Evolutionary conservation across 2,329 filamentous ascomycete genomes (phyloP).

Genomic region (Cladosporium sp.): DNA sequence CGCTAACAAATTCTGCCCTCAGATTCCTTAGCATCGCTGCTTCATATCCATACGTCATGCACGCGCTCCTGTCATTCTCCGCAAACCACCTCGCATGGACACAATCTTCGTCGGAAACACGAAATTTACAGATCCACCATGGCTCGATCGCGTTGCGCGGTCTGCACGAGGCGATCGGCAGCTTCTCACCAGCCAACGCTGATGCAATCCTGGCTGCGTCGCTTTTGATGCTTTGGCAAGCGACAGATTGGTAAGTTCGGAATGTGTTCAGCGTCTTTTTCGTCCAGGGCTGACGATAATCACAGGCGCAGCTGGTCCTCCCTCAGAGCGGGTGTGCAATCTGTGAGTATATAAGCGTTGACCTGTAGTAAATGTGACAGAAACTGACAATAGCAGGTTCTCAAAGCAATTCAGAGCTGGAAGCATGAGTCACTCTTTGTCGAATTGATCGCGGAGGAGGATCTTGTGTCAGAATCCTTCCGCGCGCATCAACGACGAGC

Average conservation of each 20-base stretch:
- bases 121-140: conserved; percentile 85
- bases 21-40: conserved; percentile 81
- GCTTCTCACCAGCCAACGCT: conserved; percentile 79
- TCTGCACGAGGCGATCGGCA: conserved; percentile 78
- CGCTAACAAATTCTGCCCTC: conserved; percentile 29
- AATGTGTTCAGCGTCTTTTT: not conserved
- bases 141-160: conserved; percentile 81
- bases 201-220: conserved; percentile 91
- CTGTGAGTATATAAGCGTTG: conserved; percentile 54
- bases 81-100: conserved; percentile 90
- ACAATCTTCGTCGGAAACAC: conserved; percentile 77
- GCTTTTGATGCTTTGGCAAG: conserved; percentile 90
- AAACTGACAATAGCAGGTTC: conserved; percentile 54
- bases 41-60: conserved; percentile 85
- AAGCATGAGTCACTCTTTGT: conserved; percentile 83
- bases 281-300: conserved; percentile 14
- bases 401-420: conserved; percentile 84
- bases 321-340: conserved; percentile 84
- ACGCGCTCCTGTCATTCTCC: conserved; percentile 87
- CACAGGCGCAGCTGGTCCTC: conserved; percentile 86
- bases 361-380: not conserved
- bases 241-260: conserved; percentile 80
- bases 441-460: conserved; percentile 76
- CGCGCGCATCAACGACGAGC: conserved; percentile 16
- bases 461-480: conserved; percentile 22